Evolutionary conservation across 1,139 yeast genomes (phyloP).

Genomic region (Yamadazyma mexicana): DNA sequence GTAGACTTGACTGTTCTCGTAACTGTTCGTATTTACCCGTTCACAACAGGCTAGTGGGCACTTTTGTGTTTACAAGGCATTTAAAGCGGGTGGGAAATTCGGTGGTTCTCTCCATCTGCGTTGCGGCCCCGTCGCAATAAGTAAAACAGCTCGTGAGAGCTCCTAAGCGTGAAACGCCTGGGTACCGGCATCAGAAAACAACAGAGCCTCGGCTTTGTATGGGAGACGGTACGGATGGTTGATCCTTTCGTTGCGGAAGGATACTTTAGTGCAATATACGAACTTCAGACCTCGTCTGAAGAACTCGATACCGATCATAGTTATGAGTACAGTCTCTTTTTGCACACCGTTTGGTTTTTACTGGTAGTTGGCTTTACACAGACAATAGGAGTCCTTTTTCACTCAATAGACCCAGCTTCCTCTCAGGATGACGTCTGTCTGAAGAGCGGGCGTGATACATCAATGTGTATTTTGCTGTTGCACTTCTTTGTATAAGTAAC

Average conservation of each 20-base stretch:
- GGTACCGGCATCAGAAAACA: conserved; percentile 73
- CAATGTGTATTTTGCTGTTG: too few species aligned
- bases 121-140: conserved; percentile 3
- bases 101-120: conserved; percentile 69
- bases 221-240: conserved; percentile 81
- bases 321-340: conserved; percentile 40
- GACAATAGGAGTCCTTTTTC: too few species aligned
- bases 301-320: conserved; percentile 87
- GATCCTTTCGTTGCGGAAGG: conserved; percentile 36
- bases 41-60: conserved; percentile 45
- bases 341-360: too few species aligned
- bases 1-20: conserved; percentile 43
- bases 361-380: too few species aligned
- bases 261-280: conserved; percentile 80
- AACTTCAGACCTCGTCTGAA: conserved; percentile 33
- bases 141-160: conserved; percentile 61
- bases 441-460: too few species aligned
- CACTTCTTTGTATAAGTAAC: too few species aligned
- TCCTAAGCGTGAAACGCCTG: conserved; percentile 66
- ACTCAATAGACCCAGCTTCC: too few species aligned
- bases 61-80: too few species aligned
- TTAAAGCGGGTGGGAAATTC: conserved; percentile 77
- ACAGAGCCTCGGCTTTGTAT: conserved; percentile 32
- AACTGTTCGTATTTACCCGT: conserved; percentile 72
- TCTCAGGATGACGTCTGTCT: too few species aligned